Evolutionary conservation across 1,139 yeast species (phyloP).

Genomic region (Lodderomyces oxycetoniae): DNA sequence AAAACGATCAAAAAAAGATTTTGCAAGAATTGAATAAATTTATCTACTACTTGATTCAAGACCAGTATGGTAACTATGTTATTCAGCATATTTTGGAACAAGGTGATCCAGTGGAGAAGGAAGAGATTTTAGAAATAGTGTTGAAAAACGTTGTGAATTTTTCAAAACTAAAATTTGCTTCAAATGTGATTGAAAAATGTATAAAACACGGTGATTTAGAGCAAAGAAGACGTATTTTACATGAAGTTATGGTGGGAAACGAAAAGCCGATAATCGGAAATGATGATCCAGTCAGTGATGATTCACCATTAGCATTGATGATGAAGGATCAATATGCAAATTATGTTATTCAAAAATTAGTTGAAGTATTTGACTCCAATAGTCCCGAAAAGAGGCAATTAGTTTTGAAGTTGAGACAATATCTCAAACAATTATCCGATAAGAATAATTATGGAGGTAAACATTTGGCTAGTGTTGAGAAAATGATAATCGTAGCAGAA

Average conservation of each 20-base stretch:
- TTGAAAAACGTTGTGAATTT: constrained; percentile 66
- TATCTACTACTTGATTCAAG: constrained; percentile 78
- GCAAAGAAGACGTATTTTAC: constrained; percentile 61
- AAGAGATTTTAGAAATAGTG: constrained; percentile 38
- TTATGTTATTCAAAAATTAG: constrained; percentile 91
- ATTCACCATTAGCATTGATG: constrained; percentile 71
- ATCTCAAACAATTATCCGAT: constrained; percentile 52
- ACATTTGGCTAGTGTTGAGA: constrained; percentile 84
- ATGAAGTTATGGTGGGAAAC: constrained; percentile 54
- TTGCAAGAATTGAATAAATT: constrained; percentile 68
- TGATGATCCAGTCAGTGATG: constrained; percentile 42
- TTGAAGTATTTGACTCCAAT: constrained; percentile 65
- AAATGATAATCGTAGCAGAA: constrained; percentile 55
- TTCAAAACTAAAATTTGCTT: constrained; percentile 94
- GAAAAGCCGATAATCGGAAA: no score
- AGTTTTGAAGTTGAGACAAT: constrained; percentile 58
- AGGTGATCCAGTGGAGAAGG: constrained; percentile 50
- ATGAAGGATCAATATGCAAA: constrained; percentile 98
- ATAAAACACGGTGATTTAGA: constrained; percentile 63
- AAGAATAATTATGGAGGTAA: constrained; percentile 61
- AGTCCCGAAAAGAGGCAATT: constrained; percentile 61
- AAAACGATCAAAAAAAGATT: constrained; percentile 59
- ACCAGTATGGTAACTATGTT: constrained; percentile 96
- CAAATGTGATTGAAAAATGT: constrained; percentile 94
- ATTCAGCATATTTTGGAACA: constrained; percentile 91